These are phyloP conservation scores for Backusella westeae DNA, from an alignment of 192 early-diverging fungal species.

Conservation along the genomic window DNA sequence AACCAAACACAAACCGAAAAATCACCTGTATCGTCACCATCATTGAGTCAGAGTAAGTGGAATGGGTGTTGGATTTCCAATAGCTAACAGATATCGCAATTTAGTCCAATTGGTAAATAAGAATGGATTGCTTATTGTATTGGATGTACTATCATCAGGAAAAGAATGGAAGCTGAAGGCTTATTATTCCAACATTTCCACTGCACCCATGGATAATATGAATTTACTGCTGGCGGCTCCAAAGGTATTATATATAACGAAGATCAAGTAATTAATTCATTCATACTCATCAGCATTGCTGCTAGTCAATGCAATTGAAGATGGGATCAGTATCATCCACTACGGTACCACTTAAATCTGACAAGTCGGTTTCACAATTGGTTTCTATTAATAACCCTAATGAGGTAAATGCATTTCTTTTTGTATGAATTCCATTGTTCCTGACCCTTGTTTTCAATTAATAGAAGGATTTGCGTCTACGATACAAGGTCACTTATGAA, in stretches of 20 bases:
- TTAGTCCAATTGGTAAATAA: constrained; percentile 31
- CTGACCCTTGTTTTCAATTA: neutral
- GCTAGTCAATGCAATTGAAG: constrained; percentile 35
- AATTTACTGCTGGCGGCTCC: constrained; percentile 44
- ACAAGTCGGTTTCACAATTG: constrained; percentile 34
- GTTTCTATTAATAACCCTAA: constrained; percentile 32
- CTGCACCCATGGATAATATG: constrained; percentile 36
- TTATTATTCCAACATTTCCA: constrained; percentile 44
- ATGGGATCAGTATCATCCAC: constrained; percentile 42
- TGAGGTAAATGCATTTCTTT: neutral
- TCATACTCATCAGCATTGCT: neutral
- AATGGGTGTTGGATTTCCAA: neutral
- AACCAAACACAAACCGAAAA: neutral
- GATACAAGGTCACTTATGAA: constrained; percentile 45
- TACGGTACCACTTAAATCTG: constrained; percentile 32
- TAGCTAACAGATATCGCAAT: too few relatives aligned
- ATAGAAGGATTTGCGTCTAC: constrained; percentile 25
- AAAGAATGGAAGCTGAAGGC: constrained; percentile 32
- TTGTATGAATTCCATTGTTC: neutral
- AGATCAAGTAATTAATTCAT: neutral
- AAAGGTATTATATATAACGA: constrained; percentile 29
- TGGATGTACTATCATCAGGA: constrained; percentile 21
- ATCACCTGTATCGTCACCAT: neutral
- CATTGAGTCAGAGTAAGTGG: neutral
- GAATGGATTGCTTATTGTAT: constrained; percentile 43